These are phyloP conservation scores for Crithidia bombi DNA, from an alignment of 208 protist species.

Conservation along the genomic window DNA sequence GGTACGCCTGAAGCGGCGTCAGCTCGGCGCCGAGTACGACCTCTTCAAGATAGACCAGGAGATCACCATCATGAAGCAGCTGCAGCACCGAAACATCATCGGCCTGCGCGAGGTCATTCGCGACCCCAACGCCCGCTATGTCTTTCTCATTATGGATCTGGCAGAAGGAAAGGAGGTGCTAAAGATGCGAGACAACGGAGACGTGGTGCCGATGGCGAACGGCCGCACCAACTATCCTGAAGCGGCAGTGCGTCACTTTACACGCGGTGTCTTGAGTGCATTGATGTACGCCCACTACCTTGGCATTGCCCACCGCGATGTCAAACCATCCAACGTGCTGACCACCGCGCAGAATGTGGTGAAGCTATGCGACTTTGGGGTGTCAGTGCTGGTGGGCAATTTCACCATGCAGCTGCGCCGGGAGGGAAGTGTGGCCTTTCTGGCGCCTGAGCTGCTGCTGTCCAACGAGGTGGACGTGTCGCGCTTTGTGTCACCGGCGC, in stretches of 20 bases:
- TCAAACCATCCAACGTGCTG: conserved; percentile 83
- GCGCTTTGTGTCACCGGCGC: conserved; percentile 27
- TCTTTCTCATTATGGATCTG: conserved; percentile 91
- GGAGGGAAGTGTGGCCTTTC: conserved; percentile 71
- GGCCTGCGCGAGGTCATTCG: conserved; percentile 93
- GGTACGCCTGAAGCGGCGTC: conserved; percentile 38
- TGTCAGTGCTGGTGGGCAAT: conserved; percentile 51
- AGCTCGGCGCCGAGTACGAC: conserved; percentile 37
- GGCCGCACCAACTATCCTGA: conserved; percentile 39
- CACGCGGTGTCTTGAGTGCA: conserved; percentile 45
- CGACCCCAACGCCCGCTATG: conserved; percentile 77
- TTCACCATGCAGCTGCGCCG: conserved; percentile 34
- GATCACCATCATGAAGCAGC: conserved; percentile 93
- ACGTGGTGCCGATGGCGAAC: conserved; percentile 40
- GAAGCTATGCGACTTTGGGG: conserved; percentile 83
- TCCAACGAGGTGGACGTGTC: conserved; percentile 40
- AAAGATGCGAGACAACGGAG: conserved; percentile 48
- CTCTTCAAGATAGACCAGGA: conserved; percentile 65
- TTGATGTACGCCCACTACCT: conserved; percentile 57
- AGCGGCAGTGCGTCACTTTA: conserved; percentile 29
- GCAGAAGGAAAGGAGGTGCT: conserved; percentile 60
- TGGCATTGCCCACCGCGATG: conserved; percentile 73
- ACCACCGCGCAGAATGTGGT: conserved; percentile 55
- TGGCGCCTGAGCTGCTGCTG: conserved; percentile 72
- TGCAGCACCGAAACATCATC: conserved; percentile 93